These are phyloP conservation scores for Hericium alpestre DNA, from an alignment of 768 basidiomycete species.

Conservation along the genomic window DNA sequence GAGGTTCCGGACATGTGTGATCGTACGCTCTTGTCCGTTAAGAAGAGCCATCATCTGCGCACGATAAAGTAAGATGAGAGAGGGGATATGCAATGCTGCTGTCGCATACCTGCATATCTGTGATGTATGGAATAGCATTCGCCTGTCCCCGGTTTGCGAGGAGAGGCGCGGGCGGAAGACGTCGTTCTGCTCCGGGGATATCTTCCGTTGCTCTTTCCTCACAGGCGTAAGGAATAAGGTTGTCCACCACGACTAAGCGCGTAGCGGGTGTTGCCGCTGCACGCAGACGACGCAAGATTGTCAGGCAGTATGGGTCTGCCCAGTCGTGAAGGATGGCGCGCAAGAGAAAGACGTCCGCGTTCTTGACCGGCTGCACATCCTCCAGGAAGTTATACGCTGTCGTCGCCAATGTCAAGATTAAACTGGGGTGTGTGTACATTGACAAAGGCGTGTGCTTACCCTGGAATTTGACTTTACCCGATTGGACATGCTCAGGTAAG, in stretches of 20 bases:
- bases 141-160: constrained; percentile 13
- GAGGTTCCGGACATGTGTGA: no score
- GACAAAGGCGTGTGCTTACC: not conserved
- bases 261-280: constrained; percentile 26
- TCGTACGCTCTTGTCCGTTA: no score
- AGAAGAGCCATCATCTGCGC: no score
- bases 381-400: not conserved
- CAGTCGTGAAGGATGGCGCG: constrained; percentile 30
- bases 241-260: constrained; percentile 32
- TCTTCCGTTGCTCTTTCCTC: not conserved
- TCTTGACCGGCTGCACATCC: constrained; percentile 23
- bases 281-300: constrained; percentile 28
- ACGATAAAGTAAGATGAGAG: no score
- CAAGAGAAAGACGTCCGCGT: constrained; percentile 29
- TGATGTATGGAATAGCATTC: constrained; percentile 2
- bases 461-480: not conserved
- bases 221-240: constrained; percentile 23
- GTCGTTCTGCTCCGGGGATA: not conserved
- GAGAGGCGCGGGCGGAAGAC: constrained; percentile 9
- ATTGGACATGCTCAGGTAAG: not conserved
- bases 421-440: not conserved
- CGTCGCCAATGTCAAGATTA: not conserved
- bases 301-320: constrained; percentile 21
- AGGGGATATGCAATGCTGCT: no score
- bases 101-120: no score